Evolutionary conservation across 108 stramenopile genomes (phyloP).

Genomic region (Parietichytrium sp.): DNA sequence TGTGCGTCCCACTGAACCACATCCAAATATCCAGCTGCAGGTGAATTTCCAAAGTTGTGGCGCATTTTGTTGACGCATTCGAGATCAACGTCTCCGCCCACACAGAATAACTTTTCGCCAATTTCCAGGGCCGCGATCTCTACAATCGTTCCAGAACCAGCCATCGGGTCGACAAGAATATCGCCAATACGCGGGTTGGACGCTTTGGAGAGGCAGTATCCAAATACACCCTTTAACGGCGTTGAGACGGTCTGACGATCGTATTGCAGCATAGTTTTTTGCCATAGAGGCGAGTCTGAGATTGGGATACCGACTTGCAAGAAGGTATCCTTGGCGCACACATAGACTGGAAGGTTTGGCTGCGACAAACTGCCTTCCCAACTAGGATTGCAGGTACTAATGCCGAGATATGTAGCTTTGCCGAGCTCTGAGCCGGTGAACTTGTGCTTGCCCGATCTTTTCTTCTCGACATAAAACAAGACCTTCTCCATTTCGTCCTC

Average conservation of each 20-base stretch:
- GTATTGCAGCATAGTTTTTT: not conserved
- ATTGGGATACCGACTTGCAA: not conserved
- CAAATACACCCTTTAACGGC: not conserved
- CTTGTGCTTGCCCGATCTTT: conserved; percentile 17
- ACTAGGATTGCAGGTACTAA: not conserved
- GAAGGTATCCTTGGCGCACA: not conserved
- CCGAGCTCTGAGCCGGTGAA: conserved; percentile 6
- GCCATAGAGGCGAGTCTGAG: not conserved
- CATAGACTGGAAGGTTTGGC: not conserved
- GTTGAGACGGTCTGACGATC: not conserved
- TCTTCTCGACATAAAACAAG: not conserved
- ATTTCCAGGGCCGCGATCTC: not conserved
- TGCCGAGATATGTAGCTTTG: not conserved
- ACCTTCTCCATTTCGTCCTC: not conserved
- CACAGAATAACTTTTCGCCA: not conserved
- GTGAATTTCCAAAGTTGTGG: not conserved
- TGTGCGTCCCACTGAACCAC: conserved; percentile 37
- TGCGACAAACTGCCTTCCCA: conserved; percentile 10
- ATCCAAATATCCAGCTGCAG: not conserved
- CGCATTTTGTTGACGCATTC: not conserved
- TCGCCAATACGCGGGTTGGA: not conserved
- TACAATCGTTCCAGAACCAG: not conserved
- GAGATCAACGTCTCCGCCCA: not conserved
- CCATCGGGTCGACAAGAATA: conserved; percentile 26
- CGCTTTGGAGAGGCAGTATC: not conserved